Percentiles rank a stretch among this genome's conserved stretches.
Conservation (phyloP, 345 rosid genomes). For the Eucalyptus pauciflora region DNA sequence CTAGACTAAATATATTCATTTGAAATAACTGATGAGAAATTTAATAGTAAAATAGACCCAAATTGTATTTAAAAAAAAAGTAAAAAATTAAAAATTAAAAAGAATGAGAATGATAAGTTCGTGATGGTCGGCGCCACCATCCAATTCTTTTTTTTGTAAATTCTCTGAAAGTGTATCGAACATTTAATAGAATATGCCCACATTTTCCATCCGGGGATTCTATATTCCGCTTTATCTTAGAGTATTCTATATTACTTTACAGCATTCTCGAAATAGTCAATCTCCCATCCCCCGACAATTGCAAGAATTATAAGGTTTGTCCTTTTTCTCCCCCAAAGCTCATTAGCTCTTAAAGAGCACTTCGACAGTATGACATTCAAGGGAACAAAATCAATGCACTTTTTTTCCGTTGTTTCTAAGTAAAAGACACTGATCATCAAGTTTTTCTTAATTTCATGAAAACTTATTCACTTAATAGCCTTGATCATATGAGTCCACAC, state of each 20-base stretch:
- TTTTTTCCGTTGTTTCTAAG: background rate
- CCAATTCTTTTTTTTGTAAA: background rate
- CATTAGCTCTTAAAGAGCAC: background rate
- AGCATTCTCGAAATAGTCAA: background rate
- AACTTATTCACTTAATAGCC: background rate
- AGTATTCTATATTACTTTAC: background rate
- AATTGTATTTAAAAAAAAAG: background rate
- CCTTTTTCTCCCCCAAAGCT: background rate
- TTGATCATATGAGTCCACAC: background rate
- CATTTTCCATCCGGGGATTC: background rate
- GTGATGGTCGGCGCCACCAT: background rate
- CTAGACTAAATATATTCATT: background rate
- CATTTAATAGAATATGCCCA: background rate
- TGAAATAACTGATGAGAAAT: background rate
- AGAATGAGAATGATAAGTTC: background rate
- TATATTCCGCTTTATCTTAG: background rate
- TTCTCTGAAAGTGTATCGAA: background rate
- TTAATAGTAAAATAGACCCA: fast-evolving
- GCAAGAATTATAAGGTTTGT: background rate
- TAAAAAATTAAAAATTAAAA: background rate
- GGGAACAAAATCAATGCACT: background rate
- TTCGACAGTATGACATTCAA: background rate
- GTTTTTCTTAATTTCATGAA: background rate
- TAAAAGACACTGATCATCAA: background rate
- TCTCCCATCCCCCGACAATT: background rate